Evolutionary conservation across 2,329 filamentous ascomycete genomes (phyloP), one percentile per base, ranked within the genome.

Genomic region (Xylaria sp.): DNA sequence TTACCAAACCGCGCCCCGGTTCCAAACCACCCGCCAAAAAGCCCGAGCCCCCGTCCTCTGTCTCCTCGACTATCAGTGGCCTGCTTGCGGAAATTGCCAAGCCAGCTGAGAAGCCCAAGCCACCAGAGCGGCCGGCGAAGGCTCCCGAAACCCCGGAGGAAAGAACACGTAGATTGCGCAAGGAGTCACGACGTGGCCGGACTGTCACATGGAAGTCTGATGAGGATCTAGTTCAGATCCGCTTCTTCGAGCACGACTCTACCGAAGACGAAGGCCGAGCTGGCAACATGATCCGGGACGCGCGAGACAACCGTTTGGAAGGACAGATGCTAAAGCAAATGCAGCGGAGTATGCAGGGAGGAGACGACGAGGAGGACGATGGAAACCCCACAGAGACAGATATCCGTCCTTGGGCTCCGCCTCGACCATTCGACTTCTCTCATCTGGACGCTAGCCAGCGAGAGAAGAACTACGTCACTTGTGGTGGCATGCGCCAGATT

Each of bases 131-230:
- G 31, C 81, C 78, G 10, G 84, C 83, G 78, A 91, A 20, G 79
- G 62, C 82, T 0, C 81, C 84, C 0, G 92, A 94, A 76, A 93
- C 90, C 0, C 81, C 88, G 0, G 90, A 92, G 72, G 86, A 93
- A 75, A 89, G 84, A 72, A 81, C 84, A 1, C 91, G 88, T 73
- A 87, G 92, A 11, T 80, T 93, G 4, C 87, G 91, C 39, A 94
- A 93, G 73, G 91, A 94, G 75, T 85, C 87, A 65, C 86, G 92
- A 55, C 86, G 90, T 39, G 88, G 90, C 69, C 81, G 94, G 25
- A 86, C 89, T 13, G 92, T 95, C 5, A 85, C 81, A 6, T 95
- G 91, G 84, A 92, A 90, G 74, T 84, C 88, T 0, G 91, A 90
- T 56, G 81, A 85, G 20, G 86, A 88, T 33, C 83, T 95, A 33